These are phyloP conservation scores for Hypomontagnella monticulosa DNA, from an alignment of 495 filamentous ascomycete genomes.

Conservation along the genomic window DNA sequence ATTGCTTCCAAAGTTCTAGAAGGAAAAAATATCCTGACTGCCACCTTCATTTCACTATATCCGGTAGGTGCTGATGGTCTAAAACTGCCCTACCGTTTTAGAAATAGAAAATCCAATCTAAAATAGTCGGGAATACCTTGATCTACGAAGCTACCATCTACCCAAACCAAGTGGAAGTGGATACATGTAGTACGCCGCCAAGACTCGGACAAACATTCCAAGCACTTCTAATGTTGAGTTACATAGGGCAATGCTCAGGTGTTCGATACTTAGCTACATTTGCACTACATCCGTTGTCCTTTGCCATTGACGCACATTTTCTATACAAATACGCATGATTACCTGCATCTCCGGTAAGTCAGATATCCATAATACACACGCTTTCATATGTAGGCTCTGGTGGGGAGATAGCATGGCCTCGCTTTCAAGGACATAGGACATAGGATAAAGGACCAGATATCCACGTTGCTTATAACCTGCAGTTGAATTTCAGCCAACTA, in stretches of 20 bases:
- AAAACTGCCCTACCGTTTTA: conserved; percentile 13
- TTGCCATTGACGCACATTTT: too few species aligned
- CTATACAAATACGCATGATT: too few species aligned
- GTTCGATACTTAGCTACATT: too few species aligned
- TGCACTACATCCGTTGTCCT: too few species aligned
- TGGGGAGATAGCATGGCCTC: too few species aligned
- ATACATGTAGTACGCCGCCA: neutral
- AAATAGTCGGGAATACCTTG: neutral
- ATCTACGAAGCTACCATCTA: neutral
- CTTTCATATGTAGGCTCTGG: too few species aligned
- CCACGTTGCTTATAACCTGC: neutral
- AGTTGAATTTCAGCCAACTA: conserved; percentile 5
- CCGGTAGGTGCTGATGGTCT: conserved; percentile 6
- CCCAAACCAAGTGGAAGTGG: neutral
- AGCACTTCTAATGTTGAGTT: too few species aligned
- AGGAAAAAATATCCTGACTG: conserved; percentile 1
- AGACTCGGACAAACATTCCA: neutral
- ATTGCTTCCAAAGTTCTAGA: too few species aligned
- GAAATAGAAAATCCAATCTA: conserved; percentile 1
- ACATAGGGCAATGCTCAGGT: too few species aligned
- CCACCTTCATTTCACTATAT: conserved; percentile 11
- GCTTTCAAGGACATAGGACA: too few species aligned
- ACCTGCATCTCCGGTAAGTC: too few species aligned
- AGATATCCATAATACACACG: too few species aligned
- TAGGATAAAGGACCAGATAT: conserved; percentile 2